Percentiles rank a stretch among this genome's conserved stretches.
phyloP scores from a whole-genome alignment of 2,329 filamentous ascomycete species.

The Fusarium keratoplasticum region DNA sequence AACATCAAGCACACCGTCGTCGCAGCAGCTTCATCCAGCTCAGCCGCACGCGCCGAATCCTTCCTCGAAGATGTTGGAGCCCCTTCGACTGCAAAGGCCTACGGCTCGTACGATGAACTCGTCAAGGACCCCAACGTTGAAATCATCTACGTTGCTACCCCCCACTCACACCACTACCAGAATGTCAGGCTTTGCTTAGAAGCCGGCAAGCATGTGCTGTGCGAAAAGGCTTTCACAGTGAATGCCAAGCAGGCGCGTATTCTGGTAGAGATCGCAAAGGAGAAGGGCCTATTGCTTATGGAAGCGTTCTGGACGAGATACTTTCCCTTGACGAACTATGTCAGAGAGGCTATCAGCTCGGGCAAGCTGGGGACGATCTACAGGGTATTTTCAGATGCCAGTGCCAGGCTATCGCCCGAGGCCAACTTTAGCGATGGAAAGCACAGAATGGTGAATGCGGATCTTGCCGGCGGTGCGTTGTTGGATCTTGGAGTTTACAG shows the following conservation, averaged over 20 bases:
- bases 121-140: conserved; percentile 82
- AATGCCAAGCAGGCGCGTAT: conserved; percentile 80
- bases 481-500: conserved; percentile 89
- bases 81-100: conserved; percentile 73
- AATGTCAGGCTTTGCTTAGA: conserved; percentile 84
- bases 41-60: conserved; percentile 72
- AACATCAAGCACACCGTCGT: conserved; percentile 81
- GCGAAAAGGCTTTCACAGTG: conserved; percentile 90
- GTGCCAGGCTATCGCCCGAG: not conserved
- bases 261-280: conserved; percentile 75
- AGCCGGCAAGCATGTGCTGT: conserved; percentile 86
- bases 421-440: conserved; percentile 46
- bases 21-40: conserved; percentile 83
- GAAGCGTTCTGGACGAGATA: conserved; percentile 90
- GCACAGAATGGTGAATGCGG: conserved; percentile 82
- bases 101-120: conserved; percentile 84
- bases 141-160: conserved; percentile 88
- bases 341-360: conserved; percentile 70
- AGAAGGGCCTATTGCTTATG: conserved; percentile 81
- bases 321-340: conserved; percentile 82
- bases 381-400: conserved; percentile 56
- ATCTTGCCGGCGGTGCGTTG: conserved; percentile 83
- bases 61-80: conserved; percentile 78
- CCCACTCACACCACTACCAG: conserved; percentile 91
- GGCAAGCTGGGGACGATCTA: conserved; percentile 69